Percentiles rank a stretch among this genome's conserved stretches.
Conservation (phyloP, 2,329 filamentous ascomycete species). For the Fusarium bulbicola region DNA sequence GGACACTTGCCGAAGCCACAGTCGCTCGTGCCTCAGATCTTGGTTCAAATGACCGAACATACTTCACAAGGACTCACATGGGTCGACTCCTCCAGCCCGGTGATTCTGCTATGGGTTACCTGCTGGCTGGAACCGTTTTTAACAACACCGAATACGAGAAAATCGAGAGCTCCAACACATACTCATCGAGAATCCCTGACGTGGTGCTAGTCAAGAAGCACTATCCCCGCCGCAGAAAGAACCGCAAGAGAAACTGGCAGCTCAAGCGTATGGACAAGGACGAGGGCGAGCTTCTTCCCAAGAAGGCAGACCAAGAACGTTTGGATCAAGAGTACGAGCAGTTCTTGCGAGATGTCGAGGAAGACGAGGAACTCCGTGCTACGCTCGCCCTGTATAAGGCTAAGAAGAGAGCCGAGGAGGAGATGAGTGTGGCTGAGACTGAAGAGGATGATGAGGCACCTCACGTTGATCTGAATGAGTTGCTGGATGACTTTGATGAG, state of each 20-base stretch:
- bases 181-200: conserved; percentile 84
- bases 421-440: conserved; percentile 75
- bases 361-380: conserved; percentile 86
- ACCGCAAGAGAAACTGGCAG: conserved; percentile 85
- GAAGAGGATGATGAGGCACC: conserved; percentile 73
- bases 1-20: conserved; percentile 85
- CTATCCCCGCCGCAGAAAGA: conserved; percentile 86
- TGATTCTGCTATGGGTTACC: conserved; percentile 94
- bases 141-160: conserved; percentile 89
- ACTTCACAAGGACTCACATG: conserved; percentile 90
- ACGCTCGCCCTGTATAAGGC: conserved; percentile 89
- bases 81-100: conserved; percentile 86
- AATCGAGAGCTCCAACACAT: conserved; percentile 79
- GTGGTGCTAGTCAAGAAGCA: conserved; percentile 97
- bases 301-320: conserved; percentile 86
- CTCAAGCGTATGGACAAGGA: conserved; percentile 93
- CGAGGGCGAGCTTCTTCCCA: conserved; percentile 84
- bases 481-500: conserved; percentile 94
- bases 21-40: conserved; percentile 88
- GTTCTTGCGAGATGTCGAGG: conserved; percentile 96
- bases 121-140: conserved; percentile 88
- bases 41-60: conserved; percentile 85
- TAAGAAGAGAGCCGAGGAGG: conserved; percentile 60
- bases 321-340: conserved; percentile 95
- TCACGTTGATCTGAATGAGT: conserved; percentile 78